Evolutionary conservation across 2,329 filamentous ascomycete genomes (phyloP).

Genomic region (Stenocarpella maydis): DNA sequence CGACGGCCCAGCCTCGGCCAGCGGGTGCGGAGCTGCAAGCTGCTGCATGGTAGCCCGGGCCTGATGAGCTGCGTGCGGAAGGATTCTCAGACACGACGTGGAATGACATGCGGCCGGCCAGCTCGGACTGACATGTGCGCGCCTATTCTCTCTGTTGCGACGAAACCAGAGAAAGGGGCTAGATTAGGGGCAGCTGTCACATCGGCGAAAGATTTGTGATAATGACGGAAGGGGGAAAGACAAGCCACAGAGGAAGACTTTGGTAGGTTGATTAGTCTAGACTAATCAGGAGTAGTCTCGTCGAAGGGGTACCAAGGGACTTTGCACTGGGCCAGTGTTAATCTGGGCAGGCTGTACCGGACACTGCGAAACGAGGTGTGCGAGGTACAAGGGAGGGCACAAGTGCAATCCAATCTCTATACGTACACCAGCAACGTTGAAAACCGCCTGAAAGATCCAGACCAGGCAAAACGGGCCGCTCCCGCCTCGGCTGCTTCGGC

Average conservation of each 20-base stretch:
- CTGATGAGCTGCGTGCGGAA: too few species aligned
- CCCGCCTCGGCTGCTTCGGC: slow-evolving; percentile 23
- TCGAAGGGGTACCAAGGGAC: neutral
- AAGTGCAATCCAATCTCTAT: neutral
- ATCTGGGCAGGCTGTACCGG: slow-evolving; percentile 2
- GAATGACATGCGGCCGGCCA: neutral
- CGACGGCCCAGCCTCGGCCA: neutral
- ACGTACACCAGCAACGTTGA: too few species aligned
- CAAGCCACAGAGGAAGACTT: neutral
- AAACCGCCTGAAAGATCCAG: neutral
- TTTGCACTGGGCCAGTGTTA: neutral
- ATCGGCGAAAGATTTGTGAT: neutral
- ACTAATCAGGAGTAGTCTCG: too few species aligned
- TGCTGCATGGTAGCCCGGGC: too few species aligned
- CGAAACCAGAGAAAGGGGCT: slow-evolving; percentile 17
- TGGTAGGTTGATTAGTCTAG: neutral
- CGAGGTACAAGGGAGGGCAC: neutral
- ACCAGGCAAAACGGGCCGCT: slow-evolving; percentile 26
- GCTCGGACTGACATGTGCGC: too few species aligned
- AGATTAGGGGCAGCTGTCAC: slow-evolving; percentile 21
- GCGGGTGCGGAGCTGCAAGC: neutral
- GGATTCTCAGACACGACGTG: neutral
- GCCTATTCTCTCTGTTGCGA: neutral
- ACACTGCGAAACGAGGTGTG: neutral
- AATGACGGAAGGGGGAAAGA: neutral